These are phyloP conservation scores for Homolaphlyctis polyrhiza DNA, from an alignment of 371 early-diverging fungal genomes.

Conservation along the genomic window DNA sequence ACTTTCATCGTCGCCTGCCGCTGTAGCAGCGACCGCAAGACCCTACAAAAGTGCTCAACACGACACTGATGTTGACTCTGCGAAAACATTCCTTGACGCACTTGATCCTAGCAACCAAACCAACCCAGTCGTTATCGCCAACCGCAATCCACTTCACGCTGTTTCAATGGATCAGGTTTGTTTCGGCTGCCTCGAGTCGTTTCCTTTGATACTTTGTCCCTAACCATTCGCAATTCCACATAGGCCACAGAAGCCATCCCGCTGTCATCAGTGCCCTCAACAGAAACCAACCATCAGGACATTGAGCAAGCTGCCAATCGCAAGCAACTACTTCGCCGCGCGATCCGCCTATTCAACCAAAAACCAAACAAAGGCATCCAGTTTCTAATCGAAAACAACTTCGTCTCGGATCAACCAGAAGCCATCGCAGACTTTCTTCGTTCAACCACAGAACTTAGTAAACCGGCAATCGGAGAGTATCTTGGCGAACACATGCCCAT, in stretches of 20 bases:
- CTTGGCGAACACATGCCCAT: constrained; percentile 88
- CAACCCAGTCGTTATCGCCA: constrained; percentile 23
- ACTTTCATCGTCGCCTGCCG: background rate
- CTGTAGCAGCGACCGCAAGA: background rate
- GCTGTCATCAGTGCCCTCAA: background rate
- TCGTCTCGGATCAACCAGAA: constrained; percentile 33
- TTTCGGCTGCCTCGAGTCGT: no score
- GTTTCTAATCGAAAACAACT: constrained; percentile 16
- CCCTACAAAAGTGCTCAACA: background rate
- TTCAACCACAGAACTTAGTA: constrained; percentile 53
- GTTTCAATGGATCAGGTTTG: constrained; percentile 25
- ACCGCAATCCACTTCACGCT: constrained; percentile 32
- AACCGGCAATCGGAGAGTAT: constrained; percentile 88
- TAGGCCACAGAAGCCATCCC: no score
- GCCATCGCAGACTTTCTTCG: constrained; percentile 38
- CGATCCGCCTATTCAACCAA: constrained; percentile 37
- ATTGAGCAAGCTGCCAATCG: constrained; percentile 33
- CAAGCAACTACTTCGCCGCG: constrained; percentile 32
- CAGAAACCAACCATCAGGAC: constrained; percentile 5
- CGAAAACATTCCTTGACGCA: constrained; percentile 30
- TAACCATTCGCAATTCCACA: background rate
- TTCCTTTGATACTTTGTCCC: no score
- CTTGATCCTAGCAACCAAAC: constrained; percentile 21
- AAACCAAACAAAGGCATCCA: constrained; percentile 41
- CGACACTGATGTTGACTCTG: constrained; percentile 4